phyloP scores from a whole-genome alignment of 2,329 filamentous ascomycete genomes.

The Graphium sp. region DNA sequence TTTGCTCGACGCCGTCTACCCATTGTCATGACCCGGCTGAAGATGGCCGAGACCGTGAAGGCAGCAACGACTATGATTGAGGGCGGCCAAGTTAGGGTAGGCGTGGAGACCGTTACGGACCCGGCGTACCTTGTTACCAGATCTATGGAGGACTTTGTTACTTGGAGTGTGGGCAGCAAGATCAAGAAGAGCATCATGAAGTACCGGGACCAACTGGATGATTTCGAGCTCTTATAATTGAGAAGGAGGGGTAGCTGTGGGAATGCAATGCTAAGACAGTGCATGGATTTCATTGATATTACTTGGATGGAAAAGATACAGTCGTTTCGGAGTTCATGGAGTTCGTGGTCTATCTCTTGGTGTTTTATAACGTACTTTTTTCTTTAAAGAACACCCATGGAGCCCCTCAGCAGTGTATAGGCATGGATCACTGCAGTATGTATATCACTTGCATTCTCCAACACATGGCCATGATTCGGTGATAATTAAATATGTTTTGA shows the following conservation, averaged over 20 bases:
- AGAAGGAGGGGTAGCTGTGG: background rate
- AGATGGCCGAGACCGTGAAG: conserved; percentile 84
- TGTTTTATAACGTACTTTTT: too few species aligned
- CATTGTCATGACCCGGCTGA: conserved; percentile 76
- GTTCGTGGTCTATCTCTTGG: too few species aligned
- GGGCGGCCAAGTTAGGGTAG: conserved; percentile 84
- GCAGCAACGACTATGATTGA: conserved; percentile 79
- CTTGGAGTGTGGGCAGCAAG: conserved; percentile 92
- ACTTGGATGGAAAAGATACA: too few species aligned
- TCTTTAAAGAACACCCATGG: too few species aligned
- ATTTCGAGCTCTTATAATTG: conserved; percentile 71
- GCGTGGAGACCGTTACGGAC: conserved; percentile 79
- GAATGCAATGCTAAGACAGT: too few species aligned
- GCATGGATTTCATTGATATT: too few species aligned
- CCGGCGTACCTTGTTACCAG: conserved; percentile 78
- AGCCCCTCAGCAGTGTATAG: too few species aligned
- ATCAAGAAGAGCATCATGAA: conserved; percentile 93
- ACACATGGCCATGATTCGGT: too few species aligned
- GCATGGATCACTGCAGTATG: too few species aligned
- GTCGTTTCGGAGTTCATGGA: too few species aligned
- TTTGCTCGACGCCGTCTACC: conserved; percentile 73
- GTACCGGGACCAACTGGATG: conserved; percentile 87
- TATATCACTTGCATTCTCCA: too few species aligned
- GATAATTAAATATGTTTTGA: too few species aligned
- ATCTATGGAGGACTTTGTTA: conserved; percentile 89